phyloP scores from a whole-genome alignment of 1,284 basidiomycete species.

The Trichosporon inkin region DNA sequence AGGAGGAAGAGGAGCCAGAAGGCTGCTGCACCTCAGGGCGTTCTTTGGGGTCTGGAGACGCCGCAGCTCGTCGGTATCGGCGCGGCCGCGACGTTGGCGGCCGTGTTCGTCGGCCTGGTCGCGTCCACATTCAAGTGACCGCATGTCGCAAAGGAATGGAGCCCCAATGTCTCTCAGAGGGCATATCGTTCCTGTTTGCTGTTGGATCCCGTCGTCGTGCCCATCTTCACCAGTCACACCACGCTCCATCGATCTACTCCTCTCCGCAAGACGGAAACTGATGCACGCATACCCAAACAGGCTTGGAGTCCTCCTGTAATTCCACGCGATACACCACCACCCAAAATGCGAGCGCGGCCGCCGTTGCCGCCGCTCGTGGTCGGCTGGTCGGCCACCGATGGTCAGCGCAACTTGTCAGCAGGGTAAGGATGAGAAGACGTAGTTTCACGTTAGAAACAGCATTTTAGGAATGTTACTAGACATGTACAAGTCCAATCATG shows the following conservation, averaged over 20 bases:
- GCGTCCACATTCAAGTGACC: slow-evolving; percentile 32
- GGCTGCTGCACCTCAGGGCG: neutral
- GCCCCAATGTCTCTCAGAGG: no score
- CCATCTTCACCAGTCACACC: no score
- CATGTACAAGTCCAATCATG: slow-evolving; percentile 2
- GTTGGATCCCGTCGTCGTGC: no score
- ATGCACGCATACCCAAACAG: slow-evolving; percentile 6
- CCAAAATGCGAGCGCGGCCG: neutral
- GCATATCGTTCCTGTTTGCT: neutral
- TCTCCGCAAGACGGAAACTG: neutral
- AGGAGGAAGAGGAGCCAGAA: slow-evolving; percentile 5
- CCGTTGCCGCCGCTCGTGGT: neutral
- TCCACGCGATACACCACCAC: neutral
- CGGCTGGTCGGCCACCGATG: neutral
- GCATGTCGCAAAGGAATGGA: neutral
- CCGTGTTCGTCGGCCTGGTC: slow-evolving; percentile 47
- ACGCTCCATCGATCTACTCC: no score
- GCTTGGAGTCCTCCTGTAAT: slow-evolving; percentile 7
- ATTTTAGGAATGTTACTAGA: slow-evolving; percentile 6
- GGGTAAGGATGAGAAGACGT: neutral
- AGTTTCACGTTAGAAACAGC: neutral
- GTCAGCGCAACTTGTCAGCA: neutral
- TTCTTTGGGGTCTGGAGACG: slow-evolving; percentile 10
- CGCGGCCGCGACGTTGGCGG: slow-evolving; percentile 38
- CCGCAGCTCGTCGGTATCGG: slow-evolving; percentile 33